phyloP scores from a whole-genome alignment of 1,139 yeast species.

The Lodderomyces orthopsilosis region DNA sequence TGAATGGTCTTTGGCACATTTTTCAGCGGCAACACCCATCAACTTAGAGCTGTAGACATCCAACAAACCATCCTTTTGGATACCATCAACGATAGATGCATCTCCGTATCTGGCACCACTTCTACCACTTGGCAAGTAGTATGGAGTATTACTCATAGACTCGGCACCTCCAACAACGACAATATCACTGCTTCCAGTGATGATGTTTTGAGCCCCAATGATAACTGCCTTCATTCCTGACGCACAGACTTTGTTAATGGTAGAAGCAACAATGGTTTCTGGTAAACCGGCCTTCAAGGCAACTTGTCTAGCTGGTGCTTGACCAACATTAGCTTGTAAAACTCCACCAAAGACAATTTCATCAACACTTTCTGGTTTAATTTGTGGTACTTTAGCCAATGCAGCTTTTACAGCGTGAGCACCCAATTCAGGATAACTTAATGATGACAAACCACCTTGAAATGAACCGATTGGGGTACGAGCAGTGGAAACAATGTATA shows the following conservation, averaged over 20 bases:
- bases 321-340: conserved; percentile 90
- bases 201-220: conserved; percentile 84
- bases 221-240: conserved; percentile 92
- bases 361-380: conserved; percentile 76
- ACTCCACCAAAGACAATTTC: conserved; percentile 94
- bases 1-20: conserved; percentile 75
- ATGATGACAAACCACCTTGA: conserved; percentile 76
- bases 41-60: conserved; percentile 85
- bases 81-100: conserved; percentile 72
- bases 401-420: conserved; percentile 91
- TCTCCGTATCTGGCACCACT: conserved; percentile 89
- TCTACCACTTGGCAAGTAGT: conserved; percentile 85
- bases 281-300: conserved; percentile 87
- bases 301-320: conserved; percentile 97
- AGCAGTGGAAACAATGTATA: conserved; percentile 84
- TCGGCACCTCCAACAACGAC: conserved; percentile 98
- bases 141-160: conserved; percentile 95
- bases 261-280: conserved; percentile 75
- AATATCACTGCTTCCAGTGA: conserved; percentile 86
- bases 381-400: conserved; percentile 74
- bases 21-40: conserved; percentile 97
- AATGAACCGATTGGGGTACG: conserved; percentile 96
- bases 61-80: conserved; percentile 85
- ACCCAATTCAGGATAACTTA: conserved; percentile 82
- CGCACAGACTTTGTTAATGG: conserved; percentile 96